Evolutionary conservation across 257 asterid species (phyloP), one percentile per base, ranked within the genome.

Genomic region (Thymus quinquecostatus): DNA sequence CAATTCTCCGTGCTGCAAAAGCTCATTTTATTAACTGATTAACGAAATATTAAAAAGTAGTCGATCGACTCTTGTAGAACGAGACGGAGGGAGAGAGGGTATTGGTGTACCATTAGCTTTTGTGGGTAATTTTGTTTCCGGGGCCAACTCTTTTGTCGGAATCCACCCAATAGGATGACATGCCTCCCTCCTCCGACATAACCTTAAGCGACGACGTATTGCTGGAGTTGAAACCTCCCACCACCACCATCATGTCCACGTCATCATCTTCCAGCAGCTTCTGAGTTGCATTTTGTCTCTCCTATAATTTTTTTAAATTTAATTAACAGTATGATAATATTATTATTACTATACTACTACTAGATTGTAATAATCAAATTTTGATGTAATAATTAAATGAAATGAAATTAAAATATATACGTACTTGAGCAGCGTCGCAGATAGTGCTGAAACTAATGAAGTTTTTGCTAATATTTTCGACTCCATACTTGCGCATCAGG

Each of bases 171-270:
- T 89, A 95, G 4, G 99, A 95, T 58, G 99, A 96, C 71, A 95
- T 92, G 70, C 90, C 96, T 29, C 87, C 94, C 29, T 74, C 87
- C 87, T 95, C 97, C 4, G 97, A 86, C 45, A 95, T 95, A 80
- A 88, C 98, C 78, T 89, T 98, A 40, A 95, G 86, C 69, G 88
- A 97, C 8, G 96, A 89, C 53, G 99, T 92, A 91, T 95, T 95
- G 81, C 99, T 95, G 6, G 99, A 92, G 94, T 95, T 92, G 97
- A 96, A 95, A 11, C 99, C 99, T 9, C 99, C 99, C 69, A 95
- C 79, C 27, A 95, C 99, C 64, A 95, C 83, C 73, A 95, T 92
- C 32, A 95, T 89, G 83, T 95, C 99, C 7, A 88, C 6, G 7
- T 13, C 55, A 61, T 87, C 55, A 50, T 92, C 73, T 1, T 92